phyloP scores from a whole-genome alignment of 768 basidiomycete species.

The Tricholoma terreum region DNA sequence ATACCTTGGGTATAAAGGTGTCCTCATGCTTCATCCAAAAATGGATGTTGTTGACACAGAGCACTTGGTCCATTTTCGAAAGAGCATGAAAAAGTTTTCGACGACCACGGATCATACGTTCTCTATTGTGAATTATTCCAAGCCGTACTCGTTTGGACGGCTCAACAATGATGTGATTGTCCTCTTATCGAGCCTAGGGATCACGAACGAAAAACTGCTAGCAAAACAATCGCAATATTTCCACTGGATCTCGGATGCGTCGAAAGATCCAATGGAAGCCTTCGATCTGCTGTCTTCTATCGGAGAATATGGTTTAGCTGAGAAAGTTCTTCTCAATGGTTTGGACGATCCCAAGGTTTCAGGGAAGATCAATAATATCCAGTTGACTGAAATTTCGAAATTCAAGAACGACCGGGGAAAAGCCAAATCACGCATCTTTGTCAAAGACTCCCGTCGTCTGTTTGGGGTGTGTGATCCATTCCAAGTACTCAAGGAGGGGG shows the following conservation, averaged over 20 bases:
- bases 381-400: slow-evolving; percentile 48
- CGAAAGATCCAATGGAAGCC: slow-evolving; percentile 44
- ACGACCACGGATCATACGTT: slow-evolving; percentile 56
- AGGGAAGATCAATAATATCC: slow-evolving; percentile 39
- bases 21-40: slow-evolving; percentile 63
- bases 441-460: slow-evolving; percentile 58
- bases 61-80: slow-evolving; percentile 54
- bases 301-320: slow-evolving; percentile 46
- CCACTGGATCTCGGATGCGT: slow-evolving; percentile 52
- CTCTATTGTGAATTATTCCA: slow-evolving; percentile 63
- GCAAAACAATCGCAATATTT: slow-evolving; percentile 59
- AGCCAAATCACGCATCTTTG: slow-evolving; percentile 54
- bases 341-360: slow-evolving; percentile 42
- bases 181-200: slow-evolving; percentile 60
- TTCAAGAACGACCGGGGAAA: slow-evolving; percentile 51
- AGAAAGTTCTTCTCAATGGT: slow-evolving; percentile 53
- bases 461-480: slow-evolving; percentile 71
- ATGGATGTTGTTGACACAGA: slow-evolving; percentile 42
- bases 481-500: slow-evolving; percentile 56
- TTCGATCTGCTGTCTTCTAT: slow-evolving; percentile 56
- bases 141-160: slow-evolving; percentile 61
- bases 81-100: slow-evolving; percentile 70
- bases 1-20: slow-evolving; percentile 72
- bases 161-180: slow-evolving; percentile 71
- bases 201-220: slow-evolving; percentile 50